Evolutionary conservation across 2,329 filamentous ascomycete species (phyloP), one percentile per base, ranked within the genome.

Genomic region (Allantophomopsis cytisporea): DNA sequence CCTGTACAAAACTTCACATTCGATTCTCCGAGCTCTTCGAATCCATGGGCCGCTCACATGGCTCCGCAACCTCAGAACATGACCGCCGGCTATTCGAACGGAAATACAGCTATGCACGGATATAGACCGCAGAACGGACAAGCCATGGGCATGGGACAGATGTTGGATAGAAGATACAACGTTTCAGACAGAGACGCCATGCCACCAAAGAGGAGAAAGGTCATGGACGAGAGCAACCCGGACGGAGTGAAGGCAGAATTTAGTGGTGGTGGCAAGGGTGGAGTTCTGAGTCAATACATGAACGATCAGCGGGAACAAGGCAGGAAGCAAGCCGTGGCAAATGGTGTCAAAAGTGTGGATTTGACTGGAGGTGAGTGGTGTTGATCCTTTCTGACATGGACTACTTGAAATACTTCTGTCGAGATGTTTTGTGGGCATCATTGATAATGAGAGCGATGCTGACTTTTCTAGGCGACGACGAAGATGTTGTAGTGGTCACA

Each of bases 141-240:
- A 23, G 40, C 40, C 17, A 57, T 53, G 38, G 71, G 73, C 18
- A 68, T 75, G 47, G 66, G 69, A 8, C 61, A 62, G 40, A 74
- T 87, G 62, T 74, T 94, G 35, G 84, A 93, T 57, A 72, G 76
- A 23, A 67, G 87, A 54, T 84, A 88, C 55, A 78, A 80, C 47
- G 73, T 93, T 12, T 71, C 83, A 47, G 70, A 80, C 38, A 80
- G 87, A 18, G 64, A 65, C 56, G 53, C 65, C 21, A 66, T 69
- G 2, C 74, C 82, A 15, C 62, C 68, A 20, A 89, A 89, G 60
- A 76, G 77, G 38, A 61, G 76, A 39, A 87, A 76, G 53, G 58
- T 71, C 7, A 62, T 68, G 12, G 54, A 60, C 15, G 61, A 66
- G 7, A 28, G 37, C 36, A 62, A 68, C 28, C 55, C 64, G 36